phyloP scores from a whole-genome alignment of 2,329 filamentous ascomycete species.

The Aspergillus aculeatus region DNA sequence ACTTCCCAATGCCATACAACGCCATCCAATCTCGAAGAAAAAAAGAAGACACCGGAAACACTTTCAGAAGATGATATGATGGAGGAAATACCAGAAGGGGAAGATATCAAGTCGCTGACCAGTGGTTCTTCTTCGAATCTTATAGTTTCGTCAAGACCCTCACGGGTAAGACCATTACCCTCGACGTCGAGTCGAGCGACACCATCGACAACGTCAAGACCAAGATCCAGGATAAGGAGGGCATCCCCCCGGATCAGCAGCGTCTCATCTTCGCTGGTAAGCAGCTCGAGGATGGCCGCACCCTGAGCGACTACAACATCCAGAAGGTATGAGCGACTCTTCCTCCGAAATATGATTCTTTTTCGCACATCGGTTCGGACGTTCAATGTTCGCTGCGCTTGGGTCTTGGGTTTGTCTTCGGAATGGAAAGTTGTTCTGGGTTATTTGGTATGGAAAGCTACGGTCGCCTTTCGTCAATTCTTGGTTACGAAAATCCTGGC shows the following conservation, averaged over 20 bases:
- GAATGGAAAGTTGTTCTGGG: slow-evolving; percentile 4
- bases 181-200: slow-evolving; percentile 98
- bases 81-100: not conserved
- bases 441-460: slow-evolving; percentile 3
- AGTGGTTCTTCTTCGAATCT: slow-evolving; percentile 16
- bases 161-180: slow-evolving; percentile 99
- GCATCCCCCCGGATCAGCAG: slow-evolving; percentile 96
- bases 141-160: slow-evolving; percentile 99
- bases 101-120: slow-evolving; percentile 23
- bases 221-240: slow-evolving; percentile 99
- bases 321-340: slow-evolving; percentile 71
- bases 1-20: slow-evolving; percentile 6
- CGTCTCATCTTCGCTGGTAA: slow-evolving; percentile 98
- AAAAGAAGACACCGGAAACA: slow-evolving; percentile 6
- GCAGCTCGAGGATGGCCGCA: slow-evolving; percentile 98
- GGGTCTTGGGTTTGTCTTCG: not conserved
- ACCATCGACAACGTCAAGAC: slow-evolving; percentile 99
- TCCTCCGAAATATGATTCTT: slow-evolving; percentile 9
- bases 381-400: not conserved
- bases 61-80: not conserved
- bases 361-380: not conserved
- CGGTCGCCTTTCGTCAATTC: not conserved
- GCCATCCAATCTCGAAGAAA: slow-evolving; percentile 4
- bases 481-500: not conserved
- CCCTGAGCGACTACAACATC: slow-evolving; percentile 98